Evolutionary conservation across 2,329 filamentous ascomycete species (phyloP).

Genomic region (Moelleriella libera): DNA sequence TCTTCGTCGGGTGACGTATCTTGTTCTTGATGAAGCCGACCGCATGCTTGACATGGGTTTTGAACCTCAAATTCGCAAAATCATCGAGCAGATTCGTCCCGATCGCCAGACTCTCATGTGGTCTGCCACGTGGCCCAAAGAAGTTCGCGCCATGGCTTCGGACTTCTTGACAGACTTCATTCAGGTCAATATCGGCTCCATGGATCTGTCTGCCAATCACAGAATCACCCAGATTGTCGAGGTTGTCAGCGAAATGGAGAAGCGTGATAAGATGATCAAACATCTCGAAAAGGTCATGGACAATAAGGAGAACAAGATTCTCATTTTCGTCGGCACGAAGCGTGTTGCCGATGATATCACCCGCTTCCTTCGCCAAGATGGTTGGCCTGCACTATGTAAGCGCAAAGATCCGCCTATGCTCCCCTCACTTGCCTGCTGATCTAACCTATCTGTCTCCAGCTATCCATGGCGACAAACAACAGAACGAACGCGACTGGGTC

Average conservation of each 20-base stretch:
- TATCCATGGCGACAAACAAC: slow-evolving; percentile 98
- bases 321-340: slow-evolving; percentile 90
- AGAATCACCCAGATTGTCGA: slow-evolving; percentile 97
- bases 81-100: slow-evolving; percentile 91
- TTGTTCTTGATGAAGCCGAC: slow-evolving; percentile 97
- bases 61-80: slow-evolving; percentile 98
- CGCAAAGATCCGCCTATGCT: slow-evolving; percentile 9
- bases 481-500: slow-evolving; percentile 99
- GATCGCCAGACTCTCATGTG: slow-evolving; percentile 99
- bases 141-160: slow-evolving; percentile 79
- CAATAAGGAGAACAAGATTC: slow-evolving; percentile 83
- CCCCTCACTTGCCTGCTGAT: background rate
- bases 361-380: slow-evolving; percentile 90
- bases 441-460: slow-evolving; percentile 33
- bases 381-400: slow-evolving; percentile 93
- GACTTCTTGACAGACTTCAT: slow-evolving; percentile 95
- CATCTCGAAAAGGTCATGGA: slow-evolving; percentile 98
- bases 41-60: slow-evolving; percentile 99
- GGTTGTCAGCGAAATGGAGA: slow-evolving; percentile 91
- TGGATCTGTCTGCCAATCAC: slow-evolving; percentile 94
- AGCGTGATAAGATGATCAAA: slow-evolving; percentile 94
- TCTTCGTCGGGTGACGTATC: slow-evolving; percentile 91
- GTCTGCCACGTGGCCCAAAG: slow-evolving; percentile 98
- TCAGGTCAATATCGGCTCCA: slow-evolving; percentile 95
- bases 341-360: slow-evolving; percentile 97